Evolutionary conservation across 495 filamentous ascomycete species (phyloP), one percentile per base, ranked within the genome.

Genomic region (Hyaloscypha hepaticicola): DNA sequence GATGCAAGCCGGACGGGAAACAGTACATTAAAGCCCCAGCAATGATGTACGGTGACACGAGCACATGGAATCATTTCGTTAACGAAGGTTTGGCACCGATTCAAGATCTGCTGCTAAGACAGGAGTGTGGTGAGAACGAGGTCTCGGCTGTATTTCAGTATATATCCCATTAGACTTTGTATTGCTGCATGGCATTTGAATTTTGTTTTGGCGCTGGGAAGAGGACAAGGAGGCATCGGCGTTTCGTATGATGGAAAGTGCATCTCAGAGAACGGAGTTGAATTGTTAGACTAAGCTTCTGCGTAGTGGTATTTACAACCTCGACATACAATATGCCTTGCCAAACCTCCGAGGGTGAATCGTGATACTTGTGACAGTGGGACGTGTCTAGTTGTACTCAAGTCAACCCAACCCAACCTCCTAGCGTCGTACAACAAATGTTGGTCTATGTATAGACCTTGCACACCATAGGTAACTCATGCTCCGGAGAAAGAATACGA

Each of bases 141-240:
- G 92, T 99, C 3, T 96, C 90, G 58, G 91, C 93, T 41, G 91
- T 97, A 60, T 99, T 98, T 75, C 95, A 99, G 83, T 99, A 97
- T 77, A 99, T 99, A 69, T 97, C 93, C 69, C 95, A 98, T 80
- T 91, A 73, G 49, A 33, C 21, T 49, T 8, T 48, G n/a, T 24
- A 21, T 58, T 59, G 21, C 6, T 21, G 3, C 38, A 45, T 45
- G 38, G 38, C 6, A 45, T 45, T 45, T 16, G 16, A 31, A 14
- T 28, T 63, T 21, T 55, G 28, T 55, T 49, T 33, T 34, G 38
- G 48, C 31, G 56, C 48, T 59, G 3, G 21, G 48, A 21, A 33
- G 26, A 34, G 48, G 38, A 45, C 38, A 24, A 26, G 50, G 14
- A 1, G 19, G 3, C 6, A 53, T 25, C 22, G 22, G 50, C 11